phyloP scores from a whole-genome alignment of 371 early-diverging fungal species.

The Apophysomyces sp. region DNA sequence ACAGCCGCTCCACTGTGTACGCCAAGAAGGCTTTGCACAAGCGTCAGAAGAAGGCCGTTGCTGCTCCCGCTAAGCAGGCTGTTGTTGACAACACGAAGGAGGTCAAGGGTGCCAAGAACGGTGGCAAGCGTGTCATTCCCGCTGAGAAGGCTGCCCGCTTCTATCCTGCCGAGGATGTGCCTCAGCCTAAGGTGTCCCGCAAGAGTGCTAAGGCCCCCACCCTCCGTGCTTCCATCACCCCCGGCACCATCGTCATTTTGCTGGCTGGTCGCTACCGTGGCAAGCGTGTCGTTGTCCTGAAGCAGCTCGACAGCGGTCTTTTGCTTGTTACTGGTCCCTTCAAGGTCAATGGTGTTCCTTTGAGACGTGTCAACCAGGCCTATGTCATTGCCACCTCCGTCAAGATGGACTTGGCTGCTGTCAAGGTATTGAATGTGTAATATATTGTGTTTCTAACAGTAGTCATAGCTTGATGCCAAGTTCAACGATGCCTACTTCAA shows the following conservation, averaged over 20 bases:
- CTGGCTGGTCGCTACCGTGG: slow-evolving; percentile 97
- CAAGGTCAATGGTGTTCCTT: slow-evolving; percentile 98
- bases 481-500: slow-evolving; percentile 94
- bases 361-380: slow-evolving; percentile 97
- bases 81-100: slow-evolving; percentile 68
- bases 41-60: slow-evolving; percentile 62
- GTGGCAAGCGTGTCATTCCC: slow-evolving; percentile 74
- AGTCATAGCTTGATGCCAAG: slow-evolving; percentile 74
- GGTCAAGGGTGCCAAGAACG: slow-evolving; percentile 86
- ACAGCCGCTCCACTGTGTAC: slow-evolving; percentile 79
- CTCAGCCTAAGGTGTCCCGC: slow-evolving; percentile 76
- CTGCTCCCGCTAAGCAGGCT: slow-evolving; percentile 51
- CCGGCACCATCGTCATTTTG: slow-evolving; percentile 97
- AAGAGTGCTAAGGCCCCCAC: slow-evolving; percentile 75
- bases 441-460: too few species aligned
- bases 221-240: slow-evolving; percentile 90
- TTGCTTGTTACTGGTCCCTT: slow-evolving; percentile 97
- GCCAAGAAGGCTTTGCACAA: slow-evolving; percentile 87
- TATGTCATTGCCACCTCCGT: slow-evolving; percentile 98
- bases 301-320: slow-evolving; percentile 94
- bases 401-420: slow-evolving; percentile 85
- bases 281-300: slow-evolving; percentile 98
- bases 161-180: slow-evolving; percentile 88
- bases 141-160: slow-evolving; percentile 75
- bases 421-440: too few species aligned